A percentile compares a stretch with the other conserved stretches of the same genome.
phyloP scores from a whole-genome alignment of 2,329 filamentous ascomycete genomes.

The Aschersonia sp. region DNA sequence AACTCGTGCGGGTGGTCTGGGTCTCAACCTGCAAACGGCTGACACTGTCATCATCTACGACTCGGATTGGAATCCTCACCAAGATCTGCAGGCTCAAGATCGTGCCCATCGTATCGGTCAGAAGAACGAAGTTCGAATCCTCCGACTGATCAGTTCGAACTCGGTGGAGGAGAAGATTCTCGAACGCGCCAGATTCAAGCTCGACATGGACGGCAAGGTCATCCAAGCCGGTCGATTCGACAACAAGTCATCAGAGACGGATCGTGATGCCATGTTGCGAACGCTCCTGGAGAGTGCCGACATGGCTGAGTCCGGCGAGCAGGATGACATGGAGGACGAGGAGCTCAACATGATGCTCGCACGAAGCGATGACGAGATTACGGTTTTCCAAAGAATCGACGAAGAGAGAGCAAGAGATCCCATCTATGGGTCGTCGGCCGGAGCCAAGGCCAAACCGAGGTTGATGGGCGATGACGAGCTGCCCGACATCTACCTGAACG shows the following conservation, averaged over 20 bases:
- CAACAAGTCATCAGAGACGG: constrained; percentile 96
- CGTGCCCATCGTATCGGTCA: constrained; percentile 99
- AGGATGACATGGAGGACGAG: constrained; percentile 97
- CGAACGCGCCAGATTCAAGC: constrained; percentile 90
- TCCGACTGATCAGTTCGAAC: constrained; percentile 89
- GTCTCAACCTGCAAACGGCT: constrained; percentile 91
- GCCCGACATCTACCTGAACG: constrained; percentile 84
- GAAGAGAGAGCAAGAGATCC: constrained; percentile 52
- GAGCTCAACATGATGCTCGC: constrained; percentile 92
- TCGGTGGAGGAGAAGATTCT: constrained; percentile 98
- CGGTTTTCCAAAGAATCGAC: constrained; percentile 70
- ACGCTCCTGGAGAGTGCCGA: constrained; percentile 81
- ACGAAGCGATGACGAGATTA: constrained; percentile 67
- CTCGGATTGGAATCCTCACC: constrained; percentile 98
- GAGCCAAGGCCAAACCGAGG: constrained; percentile 54
- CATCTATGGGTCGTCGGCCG: constrained; percentile 53
- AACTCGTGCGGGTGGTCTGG: constrained; percentile 92
- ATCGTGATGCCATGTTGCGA: constrained; percentile 91
- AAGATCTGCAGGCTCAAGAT: constrained; percentile 98
- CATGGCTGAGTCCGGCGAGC: constrained; percentile 52
- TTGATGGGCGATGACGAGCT: constrained; percentile 79
- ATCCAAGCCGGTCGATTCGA: constrained; percentile 99
- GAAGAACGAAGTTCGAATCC: constrained; percentile 96
- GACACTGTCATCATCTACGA: constrained; percentile 99
- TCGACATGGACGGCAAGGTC: constrained; percentile 98